phyloP scores from a whole-genome alignment of 148 eudicot genomes.

The Mesembryanthemum crystallinum region DNA sequence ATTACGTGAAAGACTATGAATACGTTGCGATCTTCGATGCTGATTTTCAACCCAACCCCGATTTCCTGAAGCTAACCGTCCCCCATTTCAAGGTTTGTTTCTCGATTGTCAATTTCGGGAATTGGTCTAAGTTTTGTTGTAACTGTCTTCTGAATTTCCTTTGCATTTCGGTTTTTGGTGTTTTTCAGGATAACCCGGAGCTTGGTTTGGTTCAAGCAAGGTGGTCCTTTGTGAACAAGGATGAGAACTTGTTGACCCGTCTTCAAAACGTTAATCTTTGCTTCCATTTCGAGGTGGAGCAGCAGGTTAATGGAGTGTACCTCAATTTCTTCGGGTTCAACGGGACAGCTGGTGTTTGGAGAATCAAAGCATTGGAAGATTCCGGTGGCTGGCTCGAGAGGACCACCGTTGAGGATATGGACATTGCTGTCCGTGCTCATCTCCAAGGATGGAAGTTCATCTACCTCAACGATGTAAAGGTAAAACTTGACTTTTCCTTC shows the following conservation, averaged over 20 bases:
- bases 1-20: slow-evolving; percentile 70
- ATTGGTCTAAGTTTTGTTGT: not conserved
- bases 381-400: slow-evolving; percentile 90
- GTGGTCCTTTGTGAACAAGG: slow-evolving; percentile 84
- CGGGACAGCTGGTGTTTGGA: slow-evolving; percentile 93
- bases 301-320: slow-evolving; percentile 76
- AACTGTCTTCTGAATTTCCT: slow-evolving; percentile 6
- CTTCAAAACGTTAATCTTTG: slow-evolving; percentile 68
- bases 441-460: slow-evolving; percentile 82
- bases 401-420: slow-evolving; percentile 84
- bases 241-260: slow-evolving; percentile 70
- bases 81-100: slow-evolving; percentile 68
- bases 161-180: not conserved
- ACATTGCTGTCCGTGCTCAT: slow-evolving; percentile 83
- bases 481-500: slow-evolving; percentile 18
- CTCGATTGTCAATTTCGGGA: not conserved
- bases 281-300: slow-evolving; percentile 89
- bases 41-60: slow-evolving; percentile 72
- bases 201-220: slow-evolving; percentile 81
- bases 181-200: slow-evolving; percentile 56
- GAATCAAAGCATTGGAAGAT: slow-evolving; percentile 72
- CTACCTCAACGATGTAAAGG: slow-evolving; percentile 74
- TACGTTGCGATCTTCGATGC: slow-evolving; percentile 82
- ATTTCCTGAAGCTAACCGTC: slow-evolving; percentile 58
- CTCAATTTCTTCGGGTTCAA: slow-evolving; percentile 83